phyloP scores from a whole-genome alignment of 2,329 filamentous ascomycete species.

The Juglanconis sp. region DNA sequence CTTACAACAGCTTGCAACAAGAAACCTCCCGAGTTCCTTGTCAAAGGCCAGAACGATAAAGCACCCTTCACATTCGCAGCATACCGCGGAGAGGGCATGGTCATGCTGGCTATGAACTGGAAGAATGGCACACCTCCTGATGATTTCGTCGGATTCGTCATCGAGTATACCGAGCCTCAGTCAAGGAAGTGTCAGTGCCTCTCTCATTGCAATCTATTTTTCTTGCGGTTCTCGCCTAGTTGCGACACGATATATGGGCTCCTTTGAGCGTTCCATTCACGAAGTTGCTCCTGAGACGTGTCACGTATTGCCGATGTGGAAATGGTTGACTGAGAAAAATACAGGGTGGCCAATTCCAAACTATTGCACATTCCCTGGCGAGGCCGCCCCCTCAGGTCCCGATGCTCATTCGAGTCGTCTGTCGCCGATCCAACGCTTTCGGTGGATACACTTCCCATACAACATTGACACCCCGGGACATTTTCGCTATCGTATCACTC shows the following conservation, averaged over 20 bases:
- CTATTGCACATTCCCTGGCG: conserved; percentile 20
- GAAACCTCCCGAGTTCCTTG: conserved; percentile 19
- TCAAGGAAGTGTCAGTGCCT: conserved; percentile 11
- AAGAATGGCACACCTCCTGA: conserved; percentile 19
- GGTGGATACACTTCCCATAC: conserved; percentile 22
- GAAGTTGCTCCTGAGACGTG: not conserved
- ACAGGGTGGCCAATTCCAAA: conserved; percentile 17
- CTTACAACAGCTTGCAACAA: conserved; percentile 19
- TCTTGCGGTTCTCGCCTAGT: too few species aligned
- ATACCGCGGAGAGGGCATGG: conserved; percentile 22
- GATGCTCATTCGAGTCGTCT: conserved; percentile 21
- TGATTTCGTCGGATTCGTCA: conserved; percentile 22
- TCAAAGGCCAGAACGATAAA: conserved; percentile 17
- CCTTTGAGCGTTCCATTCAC: too few species aligned
- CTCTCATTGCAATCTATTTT: not conserved
- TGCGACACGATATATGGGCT: too few species aligned
- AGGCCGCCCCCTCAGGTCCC: conserved; percentile 13
- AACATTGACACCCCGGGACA: conserved; percentile 17
- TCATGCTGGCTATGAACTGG: conserved; percentile 23
- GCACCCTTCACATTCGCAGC: conserved; percentile 20
- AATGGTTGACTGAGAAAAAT: not conserved
- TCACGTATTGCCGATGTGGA: not conserved
- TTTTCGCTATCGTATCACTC: conserved; percentile 21
- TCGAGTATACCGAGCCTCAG: conserved; percentile 20
- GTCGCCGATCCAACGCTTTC: conserved; percentile 22